Evolutionary conservation across 768 basidiomycete species (phyloP).

Genomic region (Sporobolomyces pararoseus): DNA sequence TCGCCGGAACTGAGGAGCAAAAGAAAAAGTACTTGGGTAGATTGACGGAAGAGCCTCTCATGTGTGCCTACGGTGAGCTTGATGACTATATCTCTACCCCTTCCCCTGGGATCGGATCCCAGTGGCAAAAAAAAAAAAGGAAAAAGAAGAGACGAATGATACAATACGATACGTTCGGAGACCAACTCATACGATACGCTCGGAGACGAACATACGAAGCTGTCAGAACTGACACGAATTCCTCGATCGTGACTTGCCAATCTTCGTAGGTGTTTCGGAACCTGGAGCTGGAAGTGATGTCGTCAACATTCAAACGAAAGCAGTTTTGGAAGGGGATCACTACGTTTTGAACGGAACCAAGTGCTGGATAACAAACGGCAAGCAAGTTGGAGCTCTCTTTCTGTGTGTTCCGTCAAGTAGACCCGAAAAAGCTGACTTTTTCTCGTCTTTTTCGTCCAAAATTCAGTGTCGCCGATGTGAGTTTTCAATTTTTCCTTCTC

Average conservation of each 20-base stretch:
- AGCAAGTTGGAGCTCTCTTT: slow-evolving; percentile 35
- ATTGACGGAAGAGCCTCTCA: slow-evolving; percentile 51
- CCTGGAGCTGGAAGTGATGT: slow-evolving; percentile 52
- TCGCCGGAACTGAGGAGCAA: slow-evolving; percentile 49
- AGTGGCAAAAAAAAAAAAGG: too few species aligned
- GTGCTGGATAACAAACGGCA: slow-evolving; percentile 49
- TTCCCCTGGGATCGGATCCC: too few species aligned
- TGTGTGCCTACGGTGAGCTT: slow-evolving; percentile 50
- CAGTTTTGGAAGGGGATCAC: slow-evolving; percentile 48
- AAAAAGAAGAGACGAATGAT: too few species aligned
- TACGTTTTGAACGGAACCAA: slow-evolving; percentile 46
- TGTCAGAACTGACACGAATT: too few species aligned
- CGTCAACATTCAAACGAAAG: slow-evolving; percentile 50
- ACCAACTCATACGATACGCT: too few species aligned
- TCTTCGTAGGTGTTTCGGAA: slow-evolving; percentile 44
- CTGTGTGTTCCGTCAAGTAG: not conserved
- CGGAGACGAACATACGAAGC: too few species aligned
- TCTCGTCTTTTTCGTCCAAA: not conserved
- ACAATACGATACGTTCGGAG: too few species aligned
- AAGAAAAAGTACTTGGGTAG: slow-evolving; percentile 51
- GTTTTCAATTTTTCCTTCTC: not conserved
- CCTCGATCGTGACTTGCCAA: slow-evolving; percentile 37
- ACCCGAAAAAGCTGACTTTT: not conserved
- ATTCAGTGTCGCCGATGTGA: slow-evolving; percentile 13
- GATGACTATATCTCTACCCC: not conserved